Evolutionary conservation across 495 filamentous ascomycete species (phyloP), one percentile per base, ranked within the genome.

Genomic region (Aspergillus sclerotioniger): DNA sequence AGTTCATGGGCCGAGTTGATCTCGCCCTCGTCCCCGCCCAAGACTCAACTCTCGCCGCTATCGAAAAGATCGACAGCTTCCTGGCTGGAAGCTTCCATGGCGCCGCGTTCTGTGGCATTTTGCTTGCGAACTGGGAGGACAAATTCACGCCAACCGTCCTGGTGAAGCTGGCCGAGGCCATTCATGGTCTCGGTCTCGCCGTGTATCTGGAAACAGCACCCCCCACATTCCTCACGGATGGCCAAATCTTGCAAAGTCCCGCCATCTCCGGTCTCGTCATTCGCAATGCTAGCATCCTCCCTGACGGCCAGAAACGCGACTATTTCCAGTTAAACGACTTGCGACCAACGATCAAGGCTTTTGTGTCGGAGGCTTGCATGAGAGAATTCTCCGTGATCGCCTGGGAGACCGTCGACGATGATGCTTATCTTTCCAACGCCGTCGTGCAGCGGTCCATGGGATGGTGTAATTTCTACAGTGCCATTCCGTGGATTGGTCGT

Each of bases 391-490:
- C 73, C 0, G 74, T 78, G 0, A 63, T 76, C 55, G 67, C 68
- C 1, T 85, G 83, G 83, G 83, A 86, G 57, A 83, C 78, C 4
- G 63, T 84, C 2, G 75, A 82, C 47, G 72, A 85, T 55, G 67
- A 77, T 41, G 73, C 69, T 0, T 45, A 59, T 19, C 41, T 82
- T 9, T 69, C 76, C 0, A 81, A 84, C 63, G 78, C 82, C 0
- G 76, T 85, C 6, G 66, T 82, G 47, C 74, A 76, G 53, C 68
- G 84, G 54, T 75, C 77, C 10, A 70, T 82, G 47, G 76, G 80
- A 47, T 84, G 81, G 79, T 82, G 75, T 59, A 80, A 72, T 37
- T 86, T 82, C 54, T 82, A 85, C 67, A 83, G 78, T 56, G 76
- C 76, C 3, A 63, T 84, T 15, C 62, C 75, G 3, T 84, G 76